phyloP scores from a whole-genome alignment of 495 filamentous ascomycete genomes.

The Penicillium lagena region DNA sequence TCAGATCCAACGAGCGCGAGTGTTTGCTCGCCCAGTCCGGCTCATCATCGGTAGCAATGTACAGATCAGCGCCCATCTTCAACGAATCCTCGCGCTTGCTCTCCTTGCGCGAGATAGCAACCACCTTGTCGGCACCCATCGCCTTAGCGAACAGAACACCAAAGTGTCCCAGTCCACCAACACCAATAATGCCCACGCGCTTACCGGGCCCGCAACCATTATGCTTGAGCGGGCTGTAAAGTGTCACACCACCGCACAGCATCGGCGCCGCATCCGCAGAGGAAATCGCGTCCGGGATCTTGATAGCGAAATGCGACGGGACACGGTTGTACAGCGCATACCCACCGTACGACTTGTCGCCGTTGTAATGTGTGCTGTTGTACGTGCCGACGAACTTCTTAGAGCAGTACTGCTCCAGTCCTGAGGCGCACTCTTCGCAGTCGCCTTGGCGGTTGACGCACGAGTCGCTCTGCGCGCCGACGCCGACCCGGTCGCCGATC shows the following conservation, averaged over 20 bases:
- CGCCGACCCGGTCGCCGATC: constrained; percentile 81
- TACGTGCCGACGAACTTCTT: constrained; percentile 46
- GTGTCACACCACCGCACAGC: constrained; percentile 78
- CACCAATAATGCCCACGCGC: constrained; percentile 73
- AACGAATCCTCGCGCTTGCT: constrained; percentile 65
- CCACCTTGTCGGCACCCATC: constrained; percentile 68
- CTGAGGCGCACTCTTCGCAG: constrained; percentile 63
- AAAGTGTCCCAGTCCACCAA: constrained; percentile 77
- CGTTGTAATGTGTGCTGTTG: constrained; percentile 38
- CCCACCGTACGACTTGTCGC: constrained; percentile 56
- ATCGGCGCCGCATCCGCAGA: constrained; percentile 67
- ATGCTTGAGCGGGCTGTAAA: constrained; percentile 67
- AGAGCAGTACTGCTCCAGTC: constrained; percentile 62
- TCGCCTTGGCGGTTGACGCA: constrained; percentile 55
- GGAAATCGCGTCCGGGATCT: constrained; percentile 64
- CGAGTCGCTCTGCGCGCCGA: constrained; percentile 73
- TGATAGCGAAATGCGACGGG: constrained; percentile 68
- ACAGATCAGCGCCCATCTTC: constrained; percentile 56
- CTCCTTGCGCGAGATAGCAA: constrained; percentile 66
- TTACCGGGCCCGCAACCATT: constrained; percentile 77
- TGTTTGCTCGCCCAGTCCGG: constrained; percentile 63
- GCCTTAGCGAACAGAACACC: constrained; percentile 57
- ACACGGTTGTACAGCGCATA: constrained; percentile 71
- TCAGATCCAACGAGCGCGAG: constrained; percentile 65
- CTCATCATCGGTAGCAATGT: constrained; percentile 81